A percentile compares a stretch with the other conserved stretches of the same genome.
Conservation (phyloP, 2,329 filamentous ascomycete genomes). For the Phialocephala subalpina region DNA sequence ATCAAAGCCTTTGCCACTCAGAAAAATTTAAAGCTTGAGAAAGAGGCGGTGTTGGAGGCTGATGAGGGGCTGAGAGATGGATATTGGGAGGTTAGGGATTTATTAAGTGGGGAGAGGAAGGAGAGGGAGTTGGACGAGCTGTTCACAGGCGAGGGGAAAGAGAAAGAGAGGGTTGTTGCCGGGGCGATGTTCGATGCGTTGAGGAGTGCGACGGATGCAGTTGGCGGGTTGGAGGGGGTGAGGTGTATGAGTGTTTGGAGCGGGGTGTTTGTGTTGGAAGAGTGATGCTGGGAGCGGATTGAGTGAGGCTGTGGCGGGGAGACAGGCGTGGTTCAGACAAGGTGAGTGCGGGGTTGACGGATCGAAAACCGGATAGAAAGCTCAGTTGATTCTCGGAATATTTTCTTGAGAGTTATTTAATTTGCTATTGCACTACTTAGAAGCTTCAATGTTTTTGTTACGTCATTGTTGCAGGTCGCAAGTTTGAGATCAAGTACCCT, state of each 20-base stretch:
- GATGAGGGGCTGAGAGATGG: slow-evolving; percentile 54
- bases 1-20: slow-evolving; percentile 41
- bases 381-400: too few relatives aligned
- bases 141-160: slow-evolving; percentile 38
- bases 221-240: slow-evolving; percentile 43
- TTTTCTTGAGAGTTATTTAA: too few relatives aligned
- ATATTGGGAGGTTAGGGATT: slow-evolving; percentile 52
- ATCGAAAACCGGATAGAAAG: too few relatives aligned
- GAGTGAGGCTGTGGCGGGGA: too few relatives aligned
- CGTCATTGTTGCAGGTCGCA: too few relatives aligned
- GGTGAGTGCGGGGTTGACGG: too few relatives aligned
- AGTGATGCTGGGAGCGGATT: background rate
- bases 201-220: slow-evolving; percentile 18
- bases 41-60: slow-evolving; percentile 48
- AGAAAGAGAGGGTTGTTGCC: slow-evolving; percentile 42
- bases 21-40: slow-evolving; percentile 37
- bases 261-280: slow-evolving; percentile 25
- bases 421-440: too few relatives aligned
- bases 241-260: slow-evolving; percentile 55
- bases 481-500: too few relatives aligned
- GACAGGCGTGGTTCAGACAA: too few relatives aligned
- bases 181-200: slow-evolving; percentile 37
- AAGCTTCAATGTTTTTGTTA: too few relatives aligned
- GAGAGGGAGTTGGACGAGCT: slow-evolving; percentile 46
- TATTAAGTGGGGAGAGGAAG: slow-evolving; percentile 38